Evolutionary conservation across 2,329 filamentous ascomycete genomes (phyloP).

Genomic region (Exophiala xenobiotica): DNA sequence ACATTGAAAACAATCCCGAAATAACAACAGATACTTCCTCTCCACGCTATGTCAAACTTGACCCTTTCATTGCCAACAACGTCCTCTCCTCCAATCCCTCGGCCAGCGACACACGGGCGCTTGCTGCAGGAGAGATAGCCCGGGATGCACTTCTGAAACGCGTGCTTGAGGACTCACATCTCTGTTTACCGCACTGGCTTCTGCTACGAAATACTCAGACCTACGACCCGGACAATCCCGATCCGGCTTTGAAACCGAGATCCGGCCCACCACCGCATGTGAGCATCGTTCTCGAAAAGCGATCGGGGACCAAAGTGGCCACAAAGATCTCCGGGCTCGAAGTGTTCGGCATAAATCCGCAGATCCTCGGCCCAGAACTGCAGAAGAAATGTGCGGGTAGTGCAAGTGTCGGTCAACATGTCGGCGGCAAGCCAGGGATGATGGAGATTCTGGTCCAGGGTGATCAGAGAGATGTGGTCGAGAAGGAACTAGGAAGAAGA

Average conservation of each 20-base stretch:
- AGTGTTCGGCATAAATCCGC: constrained; percentile 60
- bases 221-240: constrained; percentile 37
- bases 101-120: constrained; percentile 56
- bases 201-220: constrained; percentile 53
- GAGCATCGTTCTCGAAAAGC: constrained; percentile 60
- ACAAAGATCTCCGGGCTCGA: constrained; percentile 64
- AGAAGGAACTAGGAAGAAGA: constrained; percentile 59
- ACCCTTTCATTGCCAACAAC: constrained; percentile 62
- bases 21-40: constrained; percentile 22
- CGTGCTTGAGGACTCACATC: constrained; percentile 49
- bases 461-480: constrained; percentile 61
- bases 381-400: constrained; percentile 68
- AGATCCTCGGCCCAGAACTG: constrained; percentile 62
- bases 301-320: constrained; percentile 65
- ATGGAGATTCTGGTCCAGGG: constrained; percentile 69
- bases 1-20: constrained; percentile 44
- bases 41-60: constrained; percentile 60
- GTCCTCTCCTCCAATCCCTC: constrained; percentile 55
- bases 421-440: constrained; percentile 61
- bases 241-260: constrained; percentile 56
- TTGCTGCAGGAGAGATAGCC: constrained; percentile 58
- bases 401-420: constrained; percentile 62
- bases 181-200: constrained; percentile 57
- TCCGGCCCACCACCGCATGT: constrained; percentile 61
- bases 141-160: constrained; percentile 62